These are phyloP conservation scores for Phytophthora pini DNA, from an alignment of 352 stramenopile species.

Conservation along the genomic window DNA sequence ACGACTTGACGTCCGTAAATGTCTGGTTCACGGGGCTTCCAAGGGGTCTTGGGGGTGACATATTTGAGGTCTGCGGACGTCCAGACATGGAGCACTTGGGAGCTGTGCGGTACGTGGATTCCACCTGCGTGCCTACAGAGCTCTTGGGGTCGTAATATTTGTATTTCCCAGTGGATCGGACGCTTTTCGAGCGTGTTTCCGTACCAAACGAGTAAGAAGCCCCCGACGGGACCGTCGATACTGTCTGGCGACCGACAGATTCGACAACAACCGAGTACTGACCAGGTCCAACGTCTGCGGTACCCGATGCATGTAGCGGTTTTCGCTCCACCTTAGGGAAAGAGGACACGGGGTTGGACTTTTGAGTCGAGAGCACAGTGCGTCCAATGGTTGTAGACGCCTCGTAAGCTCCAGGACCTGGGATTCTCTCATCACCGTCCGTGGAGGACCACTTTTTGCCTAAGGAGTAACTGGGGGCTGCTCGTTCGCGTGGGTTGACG, in stretches of 20 bases:
- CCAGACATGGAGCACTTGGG: slow-evolving; percentile 81
- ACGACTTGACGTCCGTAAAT: slow-evolving; percentile 66
- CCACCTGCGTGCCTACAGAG: slow-evolving; percentile 71
- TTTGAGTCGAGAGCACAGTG: slow-evolving; percentile 77
- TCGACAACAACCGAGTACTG: slow-evolving; percentile 78
- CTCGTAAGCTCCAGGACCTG: slow-evolving; percentile 71
- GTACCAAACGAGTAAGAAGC: slow-evolving; percentile 77
- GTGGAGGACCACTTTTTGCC: slow-evolving; percentile 73
- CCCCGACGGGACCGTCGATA: slow-evolving; percentile 65
- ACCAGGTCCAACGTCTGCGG: slow-evolving; percentile 68
- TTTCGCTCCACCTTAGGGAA: slow-evolving; percentile 82
- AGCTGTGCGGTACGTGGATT: slow-evolving; percentile 71
- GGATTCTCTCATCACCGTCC: slow-evolving; percentile 56
- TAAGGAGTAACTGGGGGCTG: slow-evolving; percentile 73
- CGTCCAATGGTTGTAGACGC: slow-evolving; percentile 60
- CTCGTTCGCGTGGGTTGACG: slow-evolving; percentile 71
- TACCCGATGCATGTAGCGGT: slow-evolving; percentile 48
- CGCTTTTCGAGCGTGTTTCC: slow-evolving; percentile 53
- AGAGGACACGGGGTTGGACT: slow-evolving; percentile 58
- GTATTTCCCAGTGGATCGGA: slow-evolving; percentile 27
- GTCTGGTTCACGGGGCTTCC: too few relatives aligned
- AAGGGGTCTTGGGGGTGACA: too few relatives aligned
- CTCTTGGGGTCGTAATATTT: slow-evolving; percentile 66
- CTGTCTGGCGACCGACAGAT: slow-evolving; percentile 65
- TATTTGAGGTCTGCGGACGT: slow-evolving; percentile 10